Conservation (phyloP, 371 early-diverging fungal genomes). For the Rhizomucor pusillus region DNA sequence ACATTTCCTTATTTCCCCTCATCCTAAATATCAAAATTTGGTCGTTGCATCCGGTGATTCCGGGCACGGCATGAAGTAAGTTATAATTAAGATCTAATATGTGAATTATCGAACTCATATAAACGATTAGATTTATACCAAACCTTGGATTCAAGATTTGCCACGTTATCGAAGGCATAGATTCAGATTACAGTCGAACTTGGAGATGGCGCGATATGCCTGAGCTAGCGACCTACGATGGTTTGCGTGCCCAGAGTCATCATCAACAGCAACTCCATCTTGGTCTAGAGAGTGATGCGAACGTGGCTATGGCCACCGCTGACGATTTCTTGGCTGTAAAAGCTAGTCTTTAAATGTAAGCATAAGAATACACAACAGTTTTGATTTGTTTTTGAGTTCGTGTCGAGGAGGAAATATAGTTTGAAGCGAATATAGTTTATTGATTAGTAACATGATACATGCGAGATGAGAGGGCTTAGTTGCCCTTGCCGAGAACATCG, state of each 20-base stretch:
- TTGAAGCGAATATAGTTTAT: too few species aligned
- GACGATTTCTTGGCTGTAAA: neutral
- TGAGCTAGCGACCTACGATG: slow-evolving; percentile 9
- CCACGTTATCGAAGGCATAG: slow-evolving; percentile 26
- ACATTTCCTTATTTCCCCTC: slow-evolving; percentile 37
- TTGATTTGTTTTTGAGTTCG: too few species aligned
- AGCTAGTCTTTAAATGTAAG: neutral
- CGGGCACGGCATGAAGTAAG: slow-evolving; percentile 54
- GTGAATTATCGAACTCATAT: neutral
- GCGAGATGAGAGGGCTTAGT: too few species aligned
- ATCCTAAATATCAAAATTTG: slow-evolving; percentile 39
- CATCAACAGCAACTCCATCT: slow-evolving; percentile 7
- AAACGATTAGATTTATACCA: slow-evolving; percentile 26
- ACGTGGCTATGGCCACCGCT: neutral
- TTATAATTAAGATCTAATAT: neutral
- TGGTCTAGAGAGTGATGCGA: neutral
- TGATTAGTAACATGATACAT: too few species aligned
- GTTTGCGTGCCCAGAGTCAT: slow-evolving; percentile 8
- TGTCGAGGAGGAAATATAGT: too few species aligned
- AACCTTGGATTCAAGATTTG: slow-evolving; percentile 26
- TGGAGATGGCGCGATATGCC: slow-evolving; percentile 28
- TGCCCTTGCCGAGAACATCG: slow-evolving; percentile 10
- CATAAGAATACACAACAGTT: too few species aligned
- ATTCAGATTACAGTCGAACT: slow-evolving; percentile 22
- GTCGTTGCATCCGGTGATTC: slow-evolving; percentile 46